Base-by-base conservation (phyloP, 257 asterid genomes). In the Phtheirospermum japonicum region DNA sequence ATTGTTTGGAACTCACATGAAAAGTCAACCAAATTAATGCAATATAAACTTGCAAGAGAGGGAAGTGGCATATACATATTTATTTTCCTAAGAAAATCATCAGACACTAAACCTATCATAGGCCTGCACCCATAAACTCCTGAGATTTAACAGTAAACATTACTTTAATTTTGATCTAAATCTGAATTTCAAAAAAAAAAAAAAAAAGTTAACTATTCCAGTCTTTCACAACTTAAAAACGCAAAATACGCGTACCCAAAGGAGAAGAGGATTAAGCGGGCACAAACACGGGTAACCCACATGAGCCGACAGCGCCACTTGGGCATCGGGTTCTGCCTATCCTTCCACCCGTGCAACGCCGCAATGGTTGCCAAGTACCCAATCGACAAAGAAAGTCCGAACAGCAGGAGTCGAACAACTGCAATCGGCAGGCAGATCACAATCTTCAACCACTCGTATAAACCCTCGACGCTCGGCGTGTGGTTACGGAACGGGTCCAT, bases 381-480 rank as follows among this genome's bases (percentile, higher is more conserved):
- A 46, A 80, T 69, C 66, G 57, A 37, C 77, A 93, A 69, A 36
- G 74, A 81, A 51, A 89, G 45, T 30, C 90, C 94, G 57, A 93
- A 87, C 16, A 93, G 50, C 61, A 84, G 63, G 30, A 93, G 78
- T 66, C 99, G 82, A 5, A 77, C 56, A 3, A 75, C 69, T 34
- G 85, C 97, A 59, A 93, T 30, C 1, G 97, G 99, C 75, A 87
- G 63, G 71, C 89, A 82, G 57, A 89, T 60, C 70, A 85, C 18
- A 73, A 85, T 83, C 94, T 93, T 93, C 46, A 83, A 28, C 90
- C 95, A 89, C 83, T 93, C 99, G 70, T 93, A 93, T 2, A 89
- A 46, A 61, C 99, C 99, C 68, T 82, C 92, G 66, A 93, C 53
- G 3, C 28, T 13, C 14, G 78, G 83, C 57, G 97, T 89, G 49